Conservation (phyloP, 768 basidiomycete species). For the Kondoa malvinella region DNA sequence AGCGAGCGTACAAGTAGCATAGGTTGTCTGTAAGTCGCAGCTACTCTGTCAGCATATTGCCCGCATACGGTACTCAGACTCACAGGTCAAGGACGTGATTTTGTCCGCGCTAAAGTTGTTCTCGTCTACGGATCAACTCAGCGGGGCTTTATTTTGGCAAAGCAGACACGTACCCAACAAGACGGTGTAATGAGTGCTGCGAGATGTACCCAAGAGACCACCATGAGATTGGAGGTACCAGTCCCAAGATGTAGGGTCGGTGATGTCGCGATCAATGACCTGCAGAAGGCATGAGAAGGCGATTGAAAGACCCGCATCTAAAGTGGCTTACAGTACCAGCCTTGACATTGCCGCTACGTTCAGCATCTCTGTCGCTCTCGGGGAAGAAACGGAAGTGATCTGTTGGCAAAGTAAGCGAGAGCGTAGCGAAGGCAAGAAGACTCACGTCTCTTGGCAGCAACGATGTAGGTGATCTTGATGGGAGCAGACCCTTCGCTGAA, state of each 20-base stretch:
- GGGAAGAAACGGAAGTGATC: constrained; percentile 10
- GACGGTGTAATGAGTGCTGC: constrained; percentile 18
- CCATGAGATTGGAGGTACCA: constrained; percentile 17
- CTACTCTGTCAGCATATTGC: no score
- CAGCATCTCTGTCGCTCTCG: not conserved
- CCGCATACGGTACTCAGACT: no score
- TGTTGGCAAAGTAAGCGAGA: constrained; percentile 2
- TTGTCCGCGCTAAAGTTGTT: constrained; percentile 50
- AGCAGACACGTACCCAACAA: not conserved
- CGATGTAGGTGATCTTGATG: constrained; percentile 5
- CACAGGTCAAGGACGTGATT: no score
- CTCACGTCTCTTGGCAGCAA: constrained; percentile 7
- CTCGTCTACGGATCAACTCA: constrained; percentile 40
- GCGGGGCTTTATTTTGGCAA: not conserved
- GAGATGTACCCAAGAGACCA: constrained; percentile 13
- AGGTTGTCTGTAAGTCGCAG: constrained; percentile 50
- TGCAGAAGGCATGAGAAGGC: not conserved
- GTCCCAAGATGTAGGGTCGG: constrained; percentile 10
- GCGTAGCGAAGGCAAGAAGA: constrained; percentile 3
- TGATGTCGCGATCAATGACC: constrained; percentile 11
- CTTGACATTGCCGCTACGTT: constrained; percentile 1
- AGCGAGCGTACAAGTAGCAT: constrained; percentile 62
- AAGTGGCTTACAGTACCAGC: constrained; percentile 5
- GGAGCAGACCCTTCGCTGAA: constrained; percentile 6
- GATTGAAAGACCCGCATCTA: not conserved